Evolutionary conservation across 306 rosid genomes (phyloP).

Genomic region (Rubus parviflorus): DNA sequence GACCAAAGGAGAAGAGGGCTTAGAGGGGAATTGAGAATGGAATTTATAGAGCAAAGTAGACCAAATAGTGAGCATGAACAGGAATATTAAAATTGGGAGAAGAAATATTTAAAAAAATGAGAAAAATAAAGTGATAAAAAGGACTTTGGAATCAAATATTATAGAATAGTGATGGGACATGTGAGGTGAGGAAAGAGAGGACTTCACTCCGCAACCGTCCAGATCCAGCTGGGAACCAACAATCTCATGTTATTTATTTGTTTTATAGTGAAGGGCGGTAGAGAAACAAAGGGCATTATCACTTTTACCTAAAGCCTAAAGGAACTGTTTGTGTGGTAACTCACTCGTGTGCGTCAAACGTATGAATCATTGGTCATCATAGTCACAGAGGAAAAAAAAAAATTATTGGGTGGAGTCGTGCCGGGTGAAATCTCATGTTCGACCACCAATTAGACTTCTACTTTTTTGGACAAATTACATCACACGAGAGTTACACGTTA

Average conservation of each 20-base stretch:
- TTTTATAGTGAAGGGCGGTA: neutral
- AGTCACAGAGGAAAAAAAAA: too few species aligned
- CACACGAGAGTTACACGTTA: too few species aligned
- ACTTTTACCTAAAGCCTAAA: too few species aligned
- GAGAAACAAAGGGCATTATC: neutral
- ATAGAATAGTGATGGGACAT: constrained; percentile 34
- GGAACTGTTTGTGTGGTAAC: too few species aligned
- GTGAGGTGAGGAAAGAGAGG: constrained; percentile 24
- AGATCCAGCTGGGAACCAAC: constrained; percentile 69
- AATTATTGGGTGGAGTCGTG: too few species aligned
- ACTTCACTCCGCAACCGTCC: constrained; percentile 38
- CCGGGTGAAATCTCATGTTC: too few species aligned
- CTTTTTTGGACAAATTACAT: too few species aligned
- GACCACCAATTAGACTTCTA: too few species aligned
- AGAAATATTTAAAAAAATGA: neutral
- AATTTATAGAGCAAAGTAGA: constrained; percentile 56
- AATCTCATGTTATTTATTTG: constrained; percentile 15
- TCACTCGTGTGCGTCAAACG: neutral
- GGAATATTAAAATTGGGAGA: neutral
- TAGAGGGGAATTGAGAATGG: neutral
- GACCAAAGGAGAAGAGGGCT: constrained; percentile 40
- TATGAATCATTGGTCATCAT: too few species aligned
- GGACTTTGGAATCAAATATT: constrained; percentile 29
- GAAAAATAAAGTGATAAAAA: neutral
- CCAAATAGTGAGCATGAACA: constrained; percentile 26